Evolutionary conservation across 805 yeast species (phyloP), one percentile per base, ranked within the genome.

Genomic region (Teunomyces atbi): DNA sequence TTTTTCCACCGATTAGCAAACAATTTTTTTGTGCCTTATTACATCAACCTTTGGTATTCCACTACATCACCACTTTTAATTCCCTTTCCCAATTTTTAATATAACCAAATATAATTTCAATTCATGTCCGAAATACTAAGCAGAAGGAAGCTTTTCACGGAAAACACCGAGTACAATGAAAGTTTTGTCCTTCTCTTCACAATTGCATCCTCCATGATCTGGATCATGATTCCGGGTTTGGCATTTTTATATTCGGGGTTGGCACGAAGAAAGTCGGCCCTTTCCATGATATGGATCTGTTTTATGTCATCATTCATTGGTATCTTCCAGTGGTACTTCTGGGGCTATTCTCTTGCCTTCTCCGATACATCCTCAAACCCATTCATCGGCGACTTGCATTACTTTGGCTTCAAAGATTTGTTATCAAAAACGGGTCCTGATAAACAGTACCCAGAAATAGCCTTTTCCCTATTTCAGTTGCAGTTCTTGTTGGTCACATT

Each of bases 341-440:
- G 98, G 97, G 97, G 97, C n/a, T 91, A 89, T 63, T 89, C 97
- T 0, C 68, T 92, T 36, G 95, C 98, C 3, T 90, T 94, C 59
- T 82, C 92, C 0, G 57, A 76, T n/a, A 78, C 86, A 0, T 89
- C 96, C 1, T 71, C 84, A 28, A 90, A 91, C 65, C 82, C 84
- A 37, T 94, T 84, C 64, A 92, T 92, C 56, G 99, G 99, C 5
- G 84, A 92, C 64, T 67, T 92, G 56, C 83, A 83, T 56, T 77
- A 83, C 39, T 88, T 91, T 66, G 98, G 96, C 4, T 82, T 89
- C 60, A 78, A 86, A 60, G 77, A 86, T 61, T 81, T 89, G 72
- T 83, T 59, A 56, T 42, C 64, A 35, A 53, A 32, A 72, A 66
- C 15, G 69, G 68, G 5, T 61, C 67, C 3, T 12, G 23, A 38